Evolutionary conservation across 1,284 basidiomycete species (phyloP).

Genomic region (Marasmius tenuissimus): DNA sequence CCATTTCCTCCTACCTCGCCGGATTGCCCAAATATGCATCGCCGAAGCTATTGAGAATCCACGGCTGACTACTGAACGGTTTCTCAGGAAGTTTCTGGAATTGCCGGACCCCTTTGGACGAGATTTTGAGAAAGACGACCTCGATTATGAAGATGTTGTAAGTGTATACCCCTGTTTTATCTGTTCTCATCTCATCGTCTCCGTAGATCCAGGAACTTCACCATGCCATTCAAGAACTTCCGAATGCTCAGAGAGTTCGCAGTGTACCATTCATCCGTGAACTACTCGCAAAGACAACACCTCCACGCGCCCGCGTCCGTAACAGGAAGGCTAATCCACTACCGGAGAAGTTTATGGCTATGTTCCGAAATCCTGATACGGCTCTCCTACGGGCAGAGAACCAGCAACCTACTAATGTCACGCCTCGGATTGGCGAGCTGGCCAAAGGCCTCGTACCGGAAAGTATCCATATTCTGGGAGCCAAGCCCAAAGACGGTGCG

Average conservation of each 20-base stretch:
- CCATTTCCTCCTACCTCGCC: constrained; percentile 49
- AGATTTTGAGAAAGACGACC: constrained; percentile 36
- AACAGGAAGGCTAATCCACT: not conserved
- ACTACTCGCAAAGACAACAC: not conserved
- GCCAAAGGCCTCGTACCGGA: constrained; percentile 52
- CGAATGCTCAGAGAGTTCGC: not conserved
- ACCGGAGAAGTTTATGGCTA: not conserved
- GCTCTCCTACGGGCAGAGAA: constrained; percentile 53
- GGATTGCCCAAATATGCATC: constrained; percentile 49
- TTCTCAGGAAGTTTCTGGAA: constrained; percentile 30
- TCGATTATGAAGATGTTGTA: constrained; percentile 37
- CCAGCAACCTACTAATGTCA: constrained; percentile 59
- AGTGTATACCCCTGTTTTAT: constrained; percentile 15
- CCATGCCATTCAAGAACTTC: constrained; percentile 27
- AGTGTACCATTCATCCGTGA: not conserved
- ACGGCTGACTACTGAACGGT: constrained; percentile 25
- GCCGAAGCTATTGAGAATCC: constrained; percentile 32
- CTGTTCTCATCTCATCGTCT: constrained; percentile 1
- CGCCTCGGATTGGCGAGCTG: constrained; percentile 52
- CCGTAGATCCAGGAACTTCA: constrained; percentile 33
- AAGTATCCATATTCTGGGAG: constrained; percentile 50
- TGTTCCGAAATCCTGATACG: constrained; percentile 46
- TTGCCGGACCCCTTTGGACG: constrained; percentile 36
- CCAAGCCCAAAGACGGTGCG: constrained; percentile 23
- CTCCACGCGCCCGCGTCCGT: not conserved